Conservation (phyloP, 495 filamentous ascomycete species). For the Lineolata rhizophorae region DNA sequence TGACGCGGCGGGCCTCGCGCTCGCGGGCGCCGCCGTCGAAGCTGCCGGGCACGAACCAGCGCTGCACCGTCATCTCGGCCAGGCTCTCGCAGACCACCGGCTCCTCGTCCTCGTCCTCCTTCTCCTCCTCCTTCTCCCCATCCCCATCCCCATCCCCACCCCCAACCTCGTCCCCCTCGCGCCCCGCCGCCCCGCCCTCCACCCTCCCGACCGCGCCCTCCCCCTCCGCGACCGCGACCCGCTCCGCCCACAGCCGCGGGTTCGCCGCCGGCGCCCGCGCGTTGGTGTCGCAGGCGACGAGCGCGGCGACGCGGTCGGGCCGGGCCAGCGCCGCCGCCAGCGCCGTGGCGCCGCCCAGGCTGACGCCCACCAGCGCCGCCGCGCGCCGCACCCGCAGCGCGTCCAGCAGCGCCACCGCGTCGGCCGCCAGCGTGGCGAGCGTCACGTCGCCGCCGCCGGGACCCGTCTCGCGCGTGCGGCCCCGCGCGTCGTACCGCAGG, state of each 20-base stretch:
- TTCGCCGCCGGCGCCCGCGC: constrained; percentile 42
- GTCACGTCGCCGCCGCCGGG: constrained; percentile 39
- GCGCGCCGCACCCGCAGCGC: constrained; percentile 14
- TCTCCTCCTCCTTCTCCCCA: constrained; percentile 19
- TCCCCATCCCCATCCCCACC: constrained; percentile 42
- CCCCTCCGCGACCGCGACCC: constrained; percentile 42
- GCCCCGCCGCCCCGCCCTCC: too few relatives aligned
- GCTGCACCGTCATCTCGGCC: constrained; percentile 40
- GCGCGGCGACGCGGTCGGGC: constrained; percentile 30
- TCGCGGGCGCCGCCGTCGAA: constrained; percentile 26
- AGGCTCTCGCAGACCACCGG: constrained; percentile 32
- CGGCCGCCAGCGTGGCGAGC: constrained; percentile 41
- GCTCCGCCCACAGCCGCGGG: constrained; percentile 52
- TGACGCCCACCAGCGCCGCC: constrained; percentile 39
- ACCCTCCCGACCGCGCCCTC: constrained; percentile 24
- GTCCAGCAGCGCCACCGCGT: constrained; percentile 27
- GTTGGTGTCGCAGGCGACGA: constrained; percentile 64
- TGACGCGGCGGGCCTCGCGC: constrained; percentile 27
- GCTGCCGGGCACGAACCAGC: constrained; percentile 51
- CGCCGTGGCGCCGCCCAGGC: constrained; percentile 53
- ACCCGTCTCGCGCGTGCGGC: constrained; percentile 26
- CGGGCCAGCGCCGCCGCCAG: constrained; percentile 47
- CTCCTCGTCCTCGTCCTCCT: constrained; percentile 27
- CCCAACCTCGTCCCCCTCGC: too few relatives aligned
- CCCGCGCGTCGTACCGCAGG: constrained; percentile 49